Evolutionary conservation across 768 basidiomycete genomes (phyloP).

Genomic region (Lactifluus volemus): DNA sequence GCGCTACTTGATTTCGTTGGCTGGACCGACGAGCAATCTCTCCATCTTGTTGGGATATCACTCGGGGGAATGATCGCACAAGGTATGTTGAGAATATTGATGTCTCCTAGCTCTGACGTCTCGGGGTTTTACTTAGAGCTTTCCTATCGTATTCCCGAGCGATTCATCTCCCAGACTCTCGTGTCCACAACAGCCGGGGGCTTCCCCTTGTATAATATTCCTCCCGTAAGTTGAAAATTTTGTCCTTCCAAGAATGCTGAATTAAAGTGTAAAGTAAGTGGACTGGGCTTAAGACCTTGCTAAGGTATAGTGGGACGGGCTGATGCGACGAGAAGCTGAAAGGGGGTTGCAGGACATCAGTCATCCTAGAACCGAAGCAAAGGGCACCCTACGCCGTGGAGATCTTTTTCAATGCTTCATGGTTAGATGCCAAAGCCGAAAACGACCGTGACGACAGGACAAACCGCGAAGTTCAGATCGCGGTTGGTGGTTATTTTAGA

Average conservation of each 20-base stretch:
- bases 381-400: constrained; percentile 44
- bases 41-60: constrained; percentile 69
- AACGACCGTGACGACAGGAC: constrained; percentile 50
- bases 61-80: constrained; percentile 83
- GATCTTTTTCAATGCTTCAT: constrained; percentile 52
- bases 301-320: not conserved
- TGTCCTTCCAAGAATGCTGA: not conserved
- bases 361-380: constrained; percentile 33
- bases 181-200: constrained; percentile 66
- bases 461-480: constrained; percentile 50
- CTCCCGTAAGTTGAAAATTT: constrained; percentile 40
- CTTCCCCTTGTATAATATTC: constrained; percentile 45
- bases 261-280: constrained; percentile 8
- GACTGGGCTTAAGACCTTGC: constrained; percentile 15
- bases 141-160: constrained; percentile 52
- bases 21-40: constrained; percentile 52
- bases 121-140: constrained; percentile 42
- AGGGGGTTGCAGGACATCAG: constrained; percentile 32
- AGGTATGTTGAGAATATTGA: constrained; percentile 31
- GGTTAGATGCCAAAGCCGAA: constrained; percentile 48
- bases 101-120: not conserved
- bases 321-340: not conserved
- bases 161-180: constrained; percentile 59
- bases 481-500: constrained; percentile 31
- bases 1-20: constrained; percentile 59